Percentiles rank a stretch among this genome's conserved stretches.
These are phyloP conservation scores for Circinella minor DNA, from an alignment of 371 early-diverging fungal genomes.

Conservation along the genomic window DNA sequence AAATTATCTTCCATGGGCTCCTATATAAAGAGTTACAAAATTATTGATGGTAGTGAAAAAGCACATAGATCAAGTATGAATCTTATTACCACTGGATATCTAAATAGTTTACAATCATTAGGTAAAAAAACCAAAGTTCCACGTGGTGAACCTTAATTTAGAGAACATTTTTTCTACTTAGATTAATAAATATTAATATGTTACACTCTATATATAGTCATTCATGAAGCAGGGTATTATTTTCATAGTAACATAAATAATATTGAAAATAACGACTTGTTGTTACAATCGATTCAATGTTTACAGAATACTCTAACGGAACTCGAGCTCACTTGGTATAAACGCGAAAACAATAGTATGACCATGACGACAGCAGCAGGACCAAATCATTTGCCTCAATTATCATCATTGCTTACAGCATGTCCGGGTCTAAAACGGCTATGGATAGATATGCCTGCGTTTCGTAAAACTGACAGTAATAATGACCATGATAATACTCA, in stretches of 20 bases:
- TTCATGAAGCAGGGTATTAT: neutral
- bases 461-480: neutral
- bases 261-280: too few relatives aligned
- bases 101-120: neutral
- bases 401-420: neutral
- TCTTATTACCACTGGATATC: neutral
- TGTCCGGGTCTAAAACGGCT: neutral
- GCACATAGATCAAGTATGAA: neutral
- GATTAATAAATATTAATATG: neutral
- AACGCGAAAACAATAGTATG: neutral
- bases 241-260: neutral
- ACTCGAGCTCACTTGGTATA: neutral
- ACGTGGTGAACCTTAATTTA: too few relatives aligned
- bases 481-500: neutral
- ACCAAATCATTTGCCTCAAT: neutral
- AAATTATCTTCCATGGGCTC: neutral
- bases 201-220: neutral
- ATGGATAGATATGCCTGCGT: neutral
- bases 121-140: neutral
- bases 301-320: neutral
- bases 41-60: neutral
- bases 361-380: neutral
- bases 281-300: neutral
- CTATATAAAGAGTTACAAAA: neutral
- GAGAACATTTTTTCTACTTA: too few relatives aligned